These are phyloP conservation scores for Artemisia tridentata DNA, from an alignment of 129 eudicot genomes.

Conservation along the genomic window DNA sequence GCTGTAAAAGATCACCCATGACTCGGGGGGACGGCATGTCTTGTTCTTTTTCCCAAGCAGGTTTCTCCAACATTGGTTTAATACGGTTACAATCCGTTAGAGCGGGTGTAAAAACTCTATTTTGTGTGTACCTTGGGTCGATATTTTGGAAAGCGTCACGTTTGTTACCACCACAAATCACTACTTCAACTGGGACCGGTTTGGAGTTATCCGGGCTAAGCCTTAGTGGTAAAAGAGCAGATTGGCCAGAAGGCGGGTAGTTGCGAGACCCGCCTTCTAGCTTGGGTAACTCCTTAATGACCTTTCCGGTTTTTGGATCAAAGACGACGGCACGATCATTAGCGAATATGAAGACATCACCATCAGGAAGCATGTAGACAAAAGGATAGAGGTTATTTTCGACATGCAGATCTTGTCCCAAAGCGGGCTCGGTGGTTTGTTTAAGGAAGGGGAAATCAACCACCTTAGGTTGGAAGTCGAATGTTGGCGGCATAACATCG, in stretches of 20 bases:
- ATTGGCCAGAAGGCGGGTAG: conserved; percentile 74
- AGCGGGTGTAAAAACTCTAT: conserved; percentile 46
- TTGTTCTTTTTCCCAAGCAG: conserved; percentile 68
- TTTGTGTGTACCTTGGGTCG: conserved; percentile 35
- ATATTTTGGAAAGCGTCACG: conserved; percentile 39
- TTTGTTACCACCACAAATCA: conserved; percentile 75
- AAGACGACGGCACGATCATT: conserved; percentile 54
- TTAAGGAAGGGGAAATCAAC: conserved; percentile 25
- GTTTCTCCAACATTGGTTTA: not conserved
- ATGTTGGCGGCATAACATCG: conserved; percentile 19
- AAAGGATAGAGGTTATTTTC: conserved; percentile 93
- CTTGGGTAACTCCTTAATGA: conserved; percentile 41
- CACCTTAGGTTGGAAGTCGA: conserved; percentile 15
- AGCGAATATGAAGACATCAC: conserved; percentile 73
- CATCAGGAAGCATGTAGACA: conserved; percentile 54
- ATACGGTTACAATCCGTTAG: conserved; percentile 60
- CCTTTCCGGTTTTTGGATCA: conserved; percentile 38
- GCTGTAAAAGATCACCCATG: conserved; percentile 69
- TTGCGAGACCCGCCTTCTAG: conserved; percentile 71
- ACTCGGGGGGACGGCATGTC: conserved; percentile 66
- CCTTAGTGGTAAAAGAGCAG: conserved; percentile 67
- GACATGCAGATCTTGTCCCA: not conserved
- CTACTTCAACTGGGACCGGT: conserved; percentile 34
- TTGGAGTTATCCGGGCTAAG: conserved; percentile 22
- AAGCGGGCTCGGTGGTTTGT: conserved; percentile 24